Evolutionary conservation across 345 rosid genomes (phyloP), one percentile per base, ranked within the genome.

Genomic region (Eucalyptus sp.): DNA sequence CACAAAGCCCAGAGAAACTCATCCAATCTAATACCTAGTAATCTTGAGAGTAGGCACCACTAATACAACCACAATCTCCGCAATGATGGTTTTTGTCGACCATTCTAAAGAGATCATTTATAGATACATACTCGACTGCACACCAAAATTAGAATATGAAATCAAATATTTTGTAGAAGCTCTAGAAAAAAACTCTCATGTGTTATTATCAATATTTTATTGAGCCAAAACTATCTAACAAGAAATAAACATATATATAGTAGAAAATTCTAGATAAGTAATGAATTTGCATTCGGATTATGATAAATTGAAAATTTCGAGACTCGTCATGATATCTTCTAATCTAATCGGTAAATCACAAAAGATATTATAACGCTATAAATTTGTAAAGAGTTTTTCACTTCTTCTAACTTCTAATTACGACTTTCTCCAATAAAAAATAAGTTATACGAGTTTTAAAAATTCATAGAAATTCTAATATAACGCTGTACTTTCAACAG

Each of bases 251-350:
- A 5, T 10, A 22, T 24, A 20, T 22, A 20, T 5, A 50, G n/a
- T 12, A 3, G 7, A 60, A 60, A 60, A 60, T 60, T 60, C 33
- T 60, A 60, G 68, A 60, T 6, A 27, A 60, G 16, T 27, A 62
- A 2, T 62, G n/a, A 62, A 62, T 12, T 27, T 62, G 1, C 0
- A 62, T 3, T 0, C 0, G 2, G 8, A 13, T 25, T 27, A 62
- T 62, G 1, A 62, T 13, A 27, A 27, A 62, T 27, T 3, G n/a
- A 62, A 62, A 62, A 62, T 62, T 2, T 13, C 0, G 8, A 62
- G 14, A 27, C 31, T 11, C 0, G 0, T 60, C 0, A 27, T 11
- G 4, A 1, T 27, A 62, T 5, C 0, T 27, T 62, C 5, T 27
- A 27, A 27, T 1, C 15, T 27, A 62, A 62, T 27, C 0, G 15